phyloP scores from a whole-genome alignment of 768 basidiomycete genomes.

The Imleria badia region DNA sequence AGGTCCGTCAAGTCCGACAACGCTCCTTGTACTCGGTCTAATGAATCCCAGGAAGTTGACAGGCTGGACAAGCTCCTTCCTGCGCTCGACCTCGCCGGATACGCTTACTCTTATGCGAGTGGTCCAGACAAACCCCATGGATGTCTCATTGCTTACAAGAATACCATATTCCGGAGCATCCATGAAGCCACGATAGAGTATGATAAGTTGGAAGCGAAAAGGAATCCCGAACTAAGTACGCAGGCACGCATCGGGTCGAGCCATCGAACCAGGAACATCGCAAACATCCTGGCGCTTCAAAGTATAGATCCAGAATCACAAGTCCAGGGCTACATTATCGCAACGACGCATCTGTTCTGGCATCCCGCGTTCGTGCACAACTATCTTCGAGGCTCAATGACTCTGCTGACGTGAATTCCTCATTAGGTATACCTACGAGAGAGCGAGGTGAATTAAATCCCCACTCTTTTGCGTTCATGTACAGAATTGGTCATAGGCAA shows the following conservation, averaged over 20 bases:
- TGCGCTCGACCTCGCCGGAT: conserved; percentile 60
- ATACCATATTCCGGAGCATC: conserved; percentile 45
- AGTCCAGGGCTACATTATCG: conserved; percentile 64
- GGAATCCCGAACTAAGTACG: conserved; percentile 32
- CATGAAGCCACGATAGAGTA: conserved; percentile 57
- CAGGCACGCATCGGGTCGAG: conserved; percentile 50
- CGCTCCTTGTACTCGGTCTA: background rate
- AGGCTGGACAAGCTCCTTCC: conserved; percentile 72
- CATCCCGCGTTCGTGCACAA: conserved; percentile 67
- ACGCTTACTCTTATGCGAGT: conserved; percentile 60
- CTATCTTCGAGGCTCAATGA: background rate
- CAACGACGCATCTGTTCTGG: conserved; percentile 95
- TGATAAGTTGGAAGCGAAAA: conserved; percentile 60
- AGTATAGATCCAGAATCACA: conserved; percentile 33
- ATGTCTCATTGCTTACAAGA: conserved; percentile 76
- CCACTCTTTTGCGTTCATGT: background rate
- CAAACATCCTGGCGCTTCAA: conserved; percentile 66
- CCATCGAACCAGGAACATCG: conserved; percentile 80
- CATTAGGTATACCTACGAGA: conserved; percentile 66
- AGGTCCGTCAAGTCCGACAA: conserved; percentile 46
- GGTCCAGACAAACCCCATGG: conserved; percentile 84
- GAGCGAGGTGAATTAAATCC: conserved; percentile 58
- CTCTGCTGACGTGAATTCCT: background rate
- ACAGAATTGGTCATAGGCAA: conserved; percentile 52
- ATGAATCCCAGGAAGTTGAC: conserved; percentile 74